Evolutionary conservation across 257 asterid species (phyloP).

Genomic region (Capsicum baccatum): DNA sequence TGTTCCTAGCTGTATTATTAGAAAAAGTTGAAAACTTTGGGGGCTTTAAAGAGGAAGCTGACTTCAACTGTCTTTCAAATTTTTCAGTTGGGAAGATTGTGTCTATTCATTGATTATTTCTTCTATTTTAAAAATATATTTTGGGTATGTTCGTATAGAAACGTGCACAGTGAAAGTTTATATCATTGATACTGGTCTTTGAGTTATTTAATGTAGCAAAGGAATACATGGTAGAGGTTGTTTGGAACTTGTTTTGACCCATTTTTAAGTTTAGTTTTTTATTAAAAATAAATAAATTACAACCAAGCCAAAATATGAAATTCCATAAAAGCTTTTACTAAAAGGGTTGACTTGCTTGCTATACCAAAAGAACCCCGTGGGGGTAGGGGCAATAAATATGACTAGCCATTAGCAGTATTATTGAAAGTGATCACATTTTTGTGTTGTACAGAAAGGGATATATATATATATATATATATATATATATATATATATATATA

Average conservation of each 20-base stretch:
- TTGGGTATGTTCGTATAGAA: background rate
- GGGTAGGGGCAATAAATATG: constrained; percentile 16
- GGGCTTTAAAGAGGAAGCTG: constrained; percentile 15
- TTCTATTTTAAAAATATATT: background rate
- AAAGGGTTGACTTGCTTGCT: constrained; percentile 15
- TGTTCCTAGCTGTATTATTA: constrained; percentile 9
- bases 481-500: background rate
- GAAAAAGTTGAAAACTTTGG: background rate
- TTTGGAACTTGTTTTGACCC: constrained; percentile 13
- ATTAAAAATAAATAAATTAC: background rate
- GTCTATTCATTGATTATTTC: background rate
- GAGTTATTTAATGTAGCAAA: constrained; percentile 7
- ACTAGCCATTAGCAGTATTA: background rate
- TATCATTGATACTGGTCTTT: background rate
- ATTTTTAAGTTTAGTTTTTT: background rate
- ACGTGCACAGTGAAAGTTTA: background rate
- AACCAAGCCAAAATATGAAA: background rate
- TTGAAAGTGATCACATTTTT: constrained; percentile 21
- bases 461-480: too few relatives aligned
- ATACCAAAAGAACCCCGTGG: constrained; percentile 25
- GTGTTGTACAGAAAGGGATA: constrained; percentile 22
- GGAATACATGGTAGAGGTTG: background rate
- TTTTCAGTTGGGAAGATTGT: background rate
- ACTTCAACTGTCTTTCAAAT: constrained; percentile 6
- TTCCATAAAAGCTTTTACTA: background rate